phyloP scores from a whole-genome alignment of 2,329 filamentous ascomycete species.

The Ophiognomonia clavigignenti-juglandacearum region DNA sequence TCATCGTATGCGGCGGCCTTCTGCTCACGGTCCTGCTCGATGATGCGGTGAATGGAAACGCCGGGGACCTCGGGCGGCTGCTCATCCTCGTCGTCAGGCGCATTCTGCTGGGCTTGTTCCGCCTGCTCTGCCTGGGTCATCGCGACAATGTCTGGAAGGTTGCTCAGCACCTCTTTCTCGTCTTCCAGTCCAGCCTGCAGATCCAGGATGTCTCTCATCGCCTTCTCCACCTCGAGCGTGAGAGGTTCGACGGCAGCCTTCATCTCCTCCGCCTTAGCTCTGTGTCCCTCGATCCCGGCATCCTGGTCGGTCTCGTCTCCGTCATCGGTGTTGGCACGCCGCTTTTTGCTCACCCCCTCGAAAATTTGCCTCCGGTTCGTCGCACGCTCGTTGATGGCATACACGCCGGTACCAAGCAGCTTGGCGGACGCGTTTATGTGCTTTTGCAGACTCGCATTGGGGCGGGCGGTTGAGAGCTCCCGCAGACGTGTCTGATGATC shows the following conservation, averaged over 20 bases:
- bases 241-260: conserved; percentile 35
- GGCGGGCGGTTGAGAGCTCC: conserved; percentile 37
- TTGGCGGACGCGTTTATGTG: conserved; percentile 41
- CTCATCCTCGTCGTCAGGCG: conserved; percentile 14
- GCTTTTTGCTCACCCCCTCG: conserved; percentile 18
- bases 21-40: conserved; percentile 27
- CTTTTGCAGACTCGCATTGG: conserved; percentile 36
- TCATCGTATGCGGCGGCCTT: conserved; percentile 38
- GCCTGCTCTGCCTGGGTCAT: conserved; percentile 22
- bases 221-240: conserved; percentile 40
- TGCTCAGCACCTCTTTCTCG: conserved; percentile 33
- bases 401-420: conserved; percentile 39
- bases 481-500: conserved; percentile 33
- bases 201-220: conserved; percentile 46
- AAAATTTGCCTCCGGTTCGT: conserved; percentile 26
- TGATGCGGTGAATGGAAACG: conserved; percentile 22
- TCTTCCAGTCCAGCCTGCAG: conserved; percentile 45
- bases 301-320: background rate
- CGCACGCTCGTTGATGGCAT: conserved; percentile 42
- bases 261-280: conserved; percentile 24
- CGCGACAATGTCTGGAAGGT: conserved; percentile 27
- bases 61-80: conserved; percentile 10
- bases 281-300: conserved; percentile 1
- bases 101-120: conserved; percentile 21
- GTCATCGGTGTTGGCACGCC: background rate